phyloP scores from a whole-genome alignment of 805 yeast genomes.

The Kazachstania taianensis region DNA sequence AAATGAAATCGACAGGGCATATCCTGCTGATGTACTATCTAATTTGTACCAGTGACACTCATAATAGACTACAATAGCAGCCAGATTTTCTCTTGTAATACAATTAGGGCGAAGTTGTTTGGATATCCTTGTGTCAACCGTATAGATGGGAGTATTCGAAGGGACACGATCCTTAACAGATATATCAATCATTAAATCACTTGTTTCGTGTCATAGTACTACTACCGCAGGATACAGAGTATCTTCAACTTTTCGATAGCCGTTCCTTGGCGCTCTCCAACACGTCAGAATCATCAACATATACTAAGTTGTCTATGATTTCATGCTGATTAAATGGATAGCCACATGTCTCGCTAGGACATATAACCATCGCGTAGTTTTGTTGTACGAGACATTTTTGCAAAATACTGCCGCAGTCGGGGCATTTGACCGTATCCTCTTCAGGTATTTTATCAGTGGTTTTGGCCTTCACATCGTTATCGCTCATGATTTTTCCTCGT shows the following conservation, averaged over 20 bases:
- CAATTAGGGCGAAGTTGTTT: too few relatives aligned
- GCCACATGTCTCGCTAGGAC: constrained; percentile 20
- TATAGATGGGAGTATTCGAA: too few relatives aligned
- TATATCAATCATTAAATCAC: too few relatives aligned
- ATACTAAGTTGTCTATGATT: constrained; percentile 15
- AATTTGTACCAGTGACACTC: too few relatives aligned
- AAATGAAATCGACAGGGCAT: too few relatives aligned
- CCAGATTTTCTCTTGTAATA: too few relatives aligned
- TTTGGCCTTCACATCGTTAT: neutral
- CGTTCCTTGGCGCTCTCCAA: constrained; percentile 21
- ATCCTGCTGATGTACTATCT: too few relatives aligned
- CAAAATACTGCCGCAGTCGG: constrained; percentile 18
- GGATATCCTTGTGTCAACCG: too few relatives aligned
- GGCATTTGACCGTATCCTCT: constrained; percentile 11
- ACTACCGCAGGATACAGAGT: too few relatives aligned
- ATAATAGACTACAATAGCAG: too few relatives aligned
- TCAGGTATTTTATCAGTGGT: neutral
- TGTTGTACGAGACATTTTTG: constrained; percentile 27
- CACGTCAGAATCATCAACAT: constrained; percentile 23
- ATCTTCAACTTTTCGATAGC: constrained; percentile 6
- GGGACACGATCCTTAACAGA: too few relatives aligned
- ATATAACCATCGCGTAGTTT: constrained; percentile 26
- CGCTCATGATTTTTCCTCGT: neutral
- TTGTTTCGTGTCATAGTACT: too few relatives aligned
- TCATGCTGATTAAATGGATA: constrained; percentile 25